Base-by-base conservation (phyloP, 2,329 filamentous ascomycete genomes). In the Pseudopithomyces maydicus region DNA sequence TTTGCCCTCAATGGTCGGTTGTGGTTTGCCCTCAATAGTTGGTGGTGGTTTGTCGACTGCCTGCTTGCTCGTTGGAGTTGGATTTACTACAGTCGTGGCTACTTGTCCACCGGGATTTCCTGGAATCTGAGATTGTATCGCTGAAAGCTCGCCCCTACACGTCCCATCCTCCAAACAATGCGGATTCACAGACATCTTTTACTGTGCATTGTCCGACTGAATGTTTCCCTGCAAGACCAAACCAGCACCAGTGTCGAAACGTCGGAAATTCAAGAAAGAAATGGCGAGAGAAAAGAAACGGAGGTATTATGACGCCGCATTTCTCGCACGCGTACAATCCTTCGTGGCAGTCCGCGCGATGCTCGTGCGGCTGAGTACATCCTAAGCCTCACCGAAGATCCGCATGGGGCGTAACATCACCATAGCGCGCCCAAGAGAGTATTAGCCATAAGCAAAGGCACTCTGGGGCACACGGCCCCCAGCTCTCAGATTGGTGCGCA, bases 311-410 rank as follows among this genome's bases (percentile, higher is more conserved):
- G 17, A 23, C 48, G 17, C 32, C 41, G 11, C 50, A 36, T n/a
- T 19, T 43, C 44, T 36, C 17, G 41, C 35, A 32, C n/a, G 50
- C 22, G 19, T 36, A 22, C 17, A 44, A 44, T 39, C 36, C 32
- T 39, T 55, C 26, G 36, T 47, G 35, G 8, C n/a, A 39, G 17
- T 32, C 49, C 26, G 36, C 41, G 43, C 22, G 12, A 29, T 20
- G 12, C 29, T 29, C 26, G 44, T 32, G 52, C 52, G 52, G 52
- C 52, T 55, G 52, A 55, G 52, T 23, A n/a, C 22, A 12, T 39
- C 11, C 52, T 49, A 39, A 55, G 52, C 52, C 52, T 55, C 52
- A 49, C 45, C 10, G 52, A 49, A 44, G 15, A 44, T 44, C 36
- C 45, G 44, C 52, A 43, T 41, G 39, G 45, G 23, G 45, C 52